Conservation (phyloP, 495 filamentous ascomycete species). For the Tuber microsphaerosporum region DNA sequence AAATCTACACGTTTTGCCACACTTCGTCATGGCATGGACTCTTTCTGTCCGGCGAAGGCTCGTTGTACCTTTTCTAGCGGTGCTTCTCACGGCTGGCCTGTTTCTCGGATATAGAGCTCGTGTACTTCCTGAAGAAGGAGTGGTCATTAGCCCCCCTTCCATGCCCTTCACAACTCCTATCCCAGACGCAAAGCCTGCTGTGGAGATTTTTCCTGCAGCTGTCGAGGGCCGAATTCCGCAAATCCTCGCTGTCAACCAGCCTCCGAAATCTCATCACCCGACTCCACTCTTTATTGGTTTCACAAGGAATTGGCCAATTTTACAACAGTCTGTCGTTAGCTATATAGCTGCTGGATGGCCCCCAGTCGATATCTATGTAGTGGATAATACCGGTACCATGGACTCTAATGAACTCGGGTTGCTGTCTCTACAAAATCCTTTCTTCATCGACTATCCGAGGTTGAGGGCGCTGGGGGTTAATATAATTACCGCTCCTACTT, state of each 20-base stretch:
- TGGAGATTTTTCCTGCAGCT: conserved; percentile 14
- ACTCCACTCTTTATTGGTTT: conserved; percentile 58
- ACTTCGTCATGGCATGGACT: not conserved
- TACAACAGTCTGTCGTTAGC: conserved; percentile 54
- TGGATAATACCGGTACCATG: conserved; percentile 60
- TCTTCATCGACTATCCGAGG: conserved; percentile 54
- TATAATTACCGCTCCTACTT: conserved; percentile 52
- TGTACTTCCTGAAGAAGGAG: not conserved
- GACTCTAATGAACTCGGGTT: conserved; percentile 50
- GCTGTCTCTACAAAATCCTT: conserved; percentile 55
- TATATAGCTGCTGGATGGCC: conserved; percentile 61
- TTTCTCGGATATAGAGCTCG: not conserved
- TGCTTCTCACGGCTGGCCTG: not conserved
- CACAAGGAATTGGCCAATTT: conserved; percentile 54
- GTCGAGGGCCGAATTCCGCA: conserved; percentile 3
- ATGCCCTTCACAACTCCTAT: not conserved
- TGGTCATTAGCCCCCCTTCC: not conserved
- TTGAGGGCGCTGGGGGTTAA: conserved; percentile 53
- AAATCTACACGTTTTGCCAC: not conserved
- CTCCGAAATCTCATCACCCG: conserved; percentile 16
- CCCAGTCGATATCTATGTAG: conserved; percentile 53
- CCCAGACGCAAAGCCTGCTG: not conserved
- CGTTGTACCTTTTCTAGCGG: not conserved
- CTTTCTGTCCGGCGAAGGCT: not conserved
- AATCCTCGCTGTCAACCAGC: conserved; percentile 11